Evolutionary conservation across 352 stramenopile species (phyloP).

Genomic region (Pythium apleroticum): DNA sequence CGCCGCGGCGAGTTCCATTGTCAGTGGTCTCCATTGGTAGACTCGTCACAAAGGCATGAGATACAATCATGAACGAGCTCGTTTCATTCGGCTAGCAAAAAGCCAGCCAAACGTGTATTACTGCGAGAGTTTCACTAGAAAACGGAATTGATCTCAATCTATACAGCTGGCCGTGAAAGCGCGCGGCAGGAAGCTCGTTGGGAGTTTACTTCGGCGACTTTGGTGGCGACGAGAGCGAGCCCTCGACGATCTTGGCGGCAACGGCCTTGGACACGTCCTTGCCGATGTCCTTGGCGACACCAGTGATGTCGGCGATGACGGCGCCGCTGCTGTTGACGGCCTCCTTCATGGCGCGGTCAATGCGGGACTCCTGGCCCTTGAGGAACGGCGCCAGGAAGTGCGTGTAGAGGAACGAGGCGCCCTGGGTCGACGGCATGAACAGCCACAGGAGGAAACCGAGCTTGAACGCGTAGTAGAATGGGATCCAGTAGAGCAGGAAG

Average conservation of each 20-base stretch:
- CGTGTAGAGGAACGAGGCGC: slow-evolving; percentile 95
- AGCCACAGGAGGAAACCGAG: slow-evolving; percentile 96
- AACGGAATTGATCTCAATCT: slow-evolving; percentile 29
- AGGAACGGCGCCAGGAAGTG: slow-evolving; percentile 91
- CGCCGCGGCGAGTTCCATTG: slow-evolving; percentile 3
- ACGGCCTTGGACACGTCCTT: slow-evolving; percentile 76
- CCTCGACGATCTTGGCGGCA: slow-evolving; percentile 73
- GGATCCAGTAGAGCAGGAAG: slow-evolving; percentile 97
- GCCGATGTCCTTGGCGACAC: slow-evolving; percentile 73
- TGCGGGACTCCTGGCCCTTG: slow-evolving; percentile 78
- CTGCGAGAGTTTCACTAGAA: slow-evolving; percentile 22
- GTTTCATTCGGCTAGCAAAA: slow-evolving; percentile 2
- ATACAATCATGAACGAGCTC: background rate
- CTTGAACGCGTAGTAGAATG: slow-evolving; percentile 99
- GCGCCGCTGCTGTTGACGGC: slow-evolving; percentile 68
- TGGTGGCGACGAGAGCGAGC: slow-evolving; percentile 31
- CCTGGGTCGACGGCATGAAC: slow-evolving; percentile 96
- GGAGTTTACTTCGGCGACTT: slow-evolving; percentile 23
- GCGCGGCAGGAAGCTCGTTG: background rate
- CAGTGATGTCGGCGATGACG: slow-evolving; percentile 80
- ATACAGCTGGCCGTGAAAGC: slow-evolving; percentile 23
- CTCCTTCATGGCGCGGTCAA: slow-evolving; percentile 86
- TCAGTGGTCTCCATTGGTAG: slow-evolving; percentile 13
- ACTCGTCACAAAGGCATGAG: background rate
- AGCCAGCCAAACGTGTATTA: slow-evolving; percentile 16